phyloP scores from a whole-genome alignment of 805 yeast species.

The Candida sithepensis region DNA sequence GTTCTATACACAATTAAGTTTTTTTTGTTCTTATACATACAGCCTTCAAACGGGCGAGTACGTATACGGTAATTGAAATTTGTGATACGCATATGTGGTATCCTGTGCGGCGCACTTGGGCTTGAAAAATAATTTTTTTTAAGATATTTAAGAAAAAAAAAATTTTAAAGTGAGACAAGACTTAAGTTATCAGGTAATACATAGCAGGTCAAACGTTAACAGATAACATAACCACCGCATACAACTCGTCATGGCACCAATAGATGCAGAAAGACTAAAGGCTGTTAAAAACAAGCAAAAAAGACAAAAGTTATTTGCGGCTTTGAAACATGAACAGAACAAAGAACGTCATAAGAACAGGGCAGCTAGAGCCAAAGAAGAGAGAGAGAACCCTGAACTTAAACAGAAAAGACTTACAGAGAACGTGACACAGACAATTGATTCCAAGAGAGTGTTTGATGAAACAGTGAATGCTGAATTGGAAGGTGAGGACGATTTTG shows the following conservation, averaged over 20 bases:
- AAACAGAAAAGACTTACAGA: slow-evolving; percentile 73
- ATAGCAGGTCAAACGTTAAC: no score
- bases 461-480: slow-evolving; percentile 67
- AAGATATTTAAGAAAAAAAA: no score
- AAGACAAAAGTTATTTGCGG: slow-evolving; percentile 74
- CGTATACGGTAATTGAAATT: no score
- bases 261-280: slow-evolving; percentile 39
- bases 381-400: slow-evolving; percentile 75
- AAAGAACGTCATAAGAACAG: slow-evolving; percentile 76
- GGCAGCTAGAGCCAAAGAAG: slow-evolving; percentile 82
- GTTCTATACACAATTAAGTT: neutral
- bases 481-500: slow-evolving; percentile 66
- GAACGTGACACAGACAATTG: slow-evolving; percentile 81
- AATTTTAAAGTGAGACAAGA: neutral
- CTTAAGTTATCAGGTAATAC: neutral
- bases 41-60: no score
- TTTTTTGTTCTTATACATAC: neutral
- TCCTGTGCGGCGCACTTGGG: neutral
- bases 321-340: slow-evolving; percentile 68
- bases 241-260: slow-evolving; percentile 27
- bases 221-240: neutral
- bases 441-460: slow-evolving; percentile 78
- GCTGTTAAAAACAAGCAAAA: slow-evolving; percentile 69
- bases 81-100: neutral
- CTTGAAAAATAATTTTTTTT: neutral